These are phyloP conservation scores for Xylaria sp. DNA, from an alignment of 2,329 filamentous ascomycete species.

Conservation along the genomic window DNA sequence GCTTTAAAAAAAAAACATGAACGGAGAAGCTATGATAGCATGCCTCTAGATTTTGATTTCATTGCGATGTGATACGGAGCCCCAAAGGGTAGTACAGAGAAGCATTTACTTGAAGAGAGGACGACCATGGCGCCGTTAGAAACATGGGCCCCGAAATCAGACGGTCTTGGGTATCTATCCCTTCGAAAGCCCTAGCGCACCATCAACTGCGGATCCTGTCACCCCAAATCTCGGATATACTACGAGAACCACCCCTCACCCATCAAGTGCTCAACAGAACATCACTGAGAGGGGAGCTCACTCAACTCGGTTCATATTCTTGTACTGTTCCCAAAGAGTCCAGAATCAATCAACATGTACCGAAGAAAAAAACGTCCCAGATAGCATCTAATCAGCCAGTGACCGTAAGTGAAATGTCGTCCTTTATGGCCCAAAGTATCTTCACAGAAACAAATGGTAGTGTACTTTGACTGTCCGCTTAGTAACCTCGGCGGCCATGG, in stretches of 20 bases:
- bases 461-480: slow-evolving; percentile 23
- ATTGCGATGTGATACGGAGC: slow-evolving; percentile 30
- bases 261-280: slow-evolving; percentile 32
- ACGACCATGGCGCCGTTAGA: slow-evolving; percentile 14
- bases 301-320: slow-evolving; percentile 42
- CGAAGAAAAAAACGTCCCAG: slow-evolving; percentile 42
- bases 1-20: not conserved
- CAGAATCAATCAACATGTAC: slow-evolving; percentile 45
- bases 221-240: slow-evolving; percentile 24
- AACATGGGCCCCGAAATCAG: slow-evolving; percentile 13
- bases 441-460: slow-evolving; percentile 44
- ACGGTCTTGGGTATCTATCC: not conserved
- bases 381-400: slow-evolving; percentile 42
- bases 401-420: slow-evolving; percentile 44
- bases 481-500: slow-evolving; percentile 37
- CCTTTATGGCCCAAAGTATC: slow-evolving; percentile 43
- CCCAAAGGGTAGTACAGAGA: slow-evolving; percentile 8
- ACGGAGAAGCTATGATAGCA: slow-evolving; percentile 9
- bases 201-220: slow-evolving; percentile 43
- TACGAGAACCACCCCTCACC: slow-evolving; percentile 10
- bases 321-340: slow-evolving; percentile 42
- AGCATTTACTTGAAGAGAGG: slow-evolving; percentile 46
- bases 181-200: slow-evolving; percentile 35
- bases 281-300: slow-evolving; percentile 35
- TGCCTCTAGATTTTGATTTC: slow-evolving; percentile 37